Percentiles rank a stretch among this genome's conserved stretches.
Evolutionary conservation across 805 yeast species (phyloP).

Genomic region (Candida namnaoensis): DNA sequence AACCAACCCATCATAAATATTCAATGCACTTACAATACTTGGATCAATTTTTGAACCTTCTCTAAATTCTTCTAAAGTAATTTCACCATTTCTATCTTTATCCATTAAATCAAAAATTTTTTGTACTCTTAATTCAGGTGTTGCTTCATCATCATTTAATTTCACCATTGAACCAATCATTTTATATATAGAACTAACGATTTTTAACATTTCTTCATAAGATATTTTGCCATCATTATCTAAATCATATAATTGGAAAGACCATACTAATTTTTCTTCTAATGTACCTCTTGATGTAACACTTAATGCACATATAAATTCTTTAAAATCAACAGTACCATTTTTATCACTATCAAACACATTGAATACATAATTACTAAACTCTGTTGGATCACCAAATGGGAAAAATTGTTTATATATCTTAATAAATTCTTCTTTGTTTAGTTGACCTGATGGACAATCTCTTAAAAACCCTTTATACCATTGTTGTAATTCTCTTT

Average conservation of each 20-base stretch:
- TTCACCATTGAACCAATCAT: conserved; percentile 95
- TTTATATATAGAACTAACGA: conserved; percentile 78
- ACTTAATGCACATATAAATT: conserved; percentile 81
- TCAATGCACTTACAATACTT: conserved; percentile 65
- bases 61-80: conserved; percentile 78
- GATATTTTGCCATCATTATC: conserved; percentile 70
- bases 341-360: conserved; percentile 79
- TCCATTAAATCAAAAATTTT: conserved; percentile 74
- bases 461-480: conserved; percentile 92
- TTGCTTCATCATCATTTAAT: conserved; percentile 78
- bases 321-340: conserved; percentile 84
- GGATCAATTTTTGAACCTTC: conserved; percentile 76
- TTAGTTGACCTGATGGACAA: conserved; percentile 84
- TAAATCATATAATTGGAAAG: conserved; percentile 80
- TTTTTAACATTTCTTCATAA: conserved; percentile 70
- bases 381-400: conserved; percentile 92
- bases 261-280: conserved; percentile 84
- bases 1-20: conserved; percentile 74
- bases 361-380: conserved; percentile 79
- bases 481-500: conserved; percentile 96
- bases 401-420: conserved; percentile 97
- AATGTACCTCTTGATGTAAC: conserved; percentile 79
- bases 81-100: conserved; percentile 58
- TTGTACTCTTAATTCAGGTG: conserved; percentile 81
- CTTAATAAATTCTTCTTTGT: conserved; percentile 80